Base-by-base conservation (phyloP, 805 yeast species). In the Candida chauliodis region DNA sequence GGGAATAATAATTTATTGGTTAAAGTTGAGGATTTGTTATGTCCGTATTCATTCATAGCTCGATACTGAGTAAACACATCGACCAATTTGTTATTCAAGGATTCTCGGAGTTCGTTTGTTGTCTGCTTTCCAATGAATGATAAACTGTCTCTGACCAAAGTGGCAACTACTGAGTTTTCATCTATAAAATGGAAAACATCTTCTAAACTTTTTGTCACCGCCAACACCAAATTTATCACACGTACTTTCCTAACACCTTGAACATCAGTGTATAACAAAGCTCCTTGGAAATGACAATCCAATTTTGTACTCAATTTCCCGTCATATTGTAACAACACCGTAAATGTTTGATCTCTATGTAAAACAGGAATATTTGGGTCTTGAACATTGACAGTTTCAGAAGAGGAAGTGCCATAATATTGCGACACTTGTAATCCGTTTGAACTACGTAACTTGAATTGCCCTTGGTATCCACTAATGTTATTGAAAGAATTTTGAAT, bases 201-300 rank as follows among this genome's bases (percentile, higher is more conserved):
- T 34, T 74, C 74, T 29, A 84, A 63, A 38, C 86, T 73, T 43
- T 81, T 84, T 2, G 93, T 78, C 11, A 87, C 90, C 0, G 95
- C 85, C 33, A 86, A 77, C n/a, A 84, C 82, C 40, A 79, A 66
- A 53, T 93, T 93, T 34, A 85, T 75, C n/a, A 89, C 89, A 45
- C 99, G 74, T 11, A 93, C 91, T 50, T 86, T 82, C 47, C 97
- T 69, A 7, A 71, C 61, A 16, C 99, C 99, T 34, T 71, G 71
- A 2, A 71, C 53, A 33, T 88, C 84, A 0, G 97, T 90, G 56
- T 89, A 91, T 39, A 93, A 65, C 19, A 93, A 49, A 0, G 98
- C 97, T 1, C 86, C 84, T 61, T 93, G 99, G 67, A 91, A 87
- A 57, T 88, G 93, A 16, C 87, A 84, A 57, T 89, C 96, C 26